phyloP scores from a whole-genome alignment of 2,329 filamentous ascomycete species.

The Hymenoscyphus occultus region DNA sequence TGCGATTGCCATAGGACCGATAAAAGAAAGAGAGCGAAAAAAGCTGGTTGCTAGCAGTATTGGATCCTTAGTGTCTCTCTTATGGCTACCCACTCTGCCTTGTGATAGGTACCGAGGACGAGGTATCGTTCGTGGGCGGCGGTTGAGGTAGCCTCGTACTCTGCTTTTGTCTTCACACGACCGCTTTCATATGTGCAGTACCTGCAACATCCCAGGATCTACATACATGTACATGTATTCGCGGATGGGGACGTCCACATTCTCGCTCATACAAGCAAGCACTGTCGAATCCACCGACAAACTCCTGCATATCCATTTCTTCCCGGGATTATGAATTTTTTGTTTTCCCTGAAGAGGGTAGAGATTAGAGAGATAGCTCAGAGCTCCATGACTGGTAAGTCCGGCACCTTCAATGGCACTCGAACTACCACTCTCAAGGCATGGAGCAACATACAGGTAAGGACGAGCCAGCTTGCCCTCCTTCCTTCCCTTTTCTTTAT shows the following conservation, averaged over 20 bases:
- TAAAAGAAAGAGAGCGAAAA: conserved; percentile 9
- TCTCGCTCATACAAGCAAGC: background rate
- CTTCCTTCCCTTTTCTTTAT: conserved; percentile 13
- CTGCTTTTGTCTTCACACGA: conserved; percentile 1
- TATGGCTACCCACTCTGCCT: background rate
- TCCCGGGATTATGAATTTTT: conserved; percentile 17
- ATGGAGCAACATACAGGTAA: conserved; percentile 10
- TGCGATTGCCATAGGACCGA: conserved; percentile 16
- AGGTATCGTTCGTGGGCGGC: background rate
- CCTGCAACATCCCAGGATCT: conserved; percentile 13
- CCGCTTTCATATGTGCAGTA: conserved; percentile 8
- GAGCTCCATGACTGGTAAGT: conserved; percentile 22
- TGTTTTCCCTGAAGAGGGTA: conserved; percentile 4
- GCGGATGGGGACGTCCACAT: conserved; percentile 5
- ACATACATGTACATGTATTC: conserved; percentile 9
- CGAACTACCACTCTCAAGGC: conserved; percentile 15
- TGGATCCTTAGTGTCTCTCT: conserved; percentile 12
- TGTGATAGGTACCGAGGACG: background rate
- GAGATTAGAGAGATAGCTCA: conserved; percentile 28
- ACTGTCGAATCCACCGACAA: background rate
- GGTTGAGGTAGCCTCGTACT: background rate
- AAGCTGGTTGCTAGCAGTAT: background rate
- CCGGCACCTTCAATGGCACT: conserved; percentile 15
- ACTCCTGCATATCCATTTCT: conserved; percentile 10
- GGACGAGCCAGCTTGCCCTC: conserved; percentile 7